phyloP scores from a whole-genome alignment of 164 flowering plant species.

The Annona squamosa region DNA sequence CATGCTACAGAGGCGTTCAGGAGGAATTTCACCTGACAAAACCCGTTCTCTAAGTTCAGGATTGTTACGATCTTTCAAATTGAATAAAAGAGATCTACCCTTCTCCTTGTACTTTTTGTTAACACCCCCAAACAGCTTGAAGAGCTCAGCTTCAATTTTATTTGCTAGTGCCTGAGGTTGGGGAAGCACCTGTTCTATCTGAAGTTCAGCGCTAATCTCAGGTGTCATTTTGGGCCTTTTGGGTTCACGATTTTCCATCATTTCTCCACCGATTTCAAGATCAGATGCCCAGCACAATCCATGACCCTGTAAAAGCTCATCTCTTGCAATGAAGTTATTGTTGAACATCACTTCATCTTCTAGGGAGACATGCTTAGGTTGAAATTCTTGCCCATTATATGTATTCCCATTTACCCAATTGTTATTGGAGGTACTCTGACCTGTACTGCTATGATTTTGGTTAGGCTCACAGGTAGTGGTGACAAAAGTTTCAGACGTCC shows the following conservation, averaged over 20 bases:
- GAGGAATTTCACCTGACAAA: slow-evolving; percentile 74
- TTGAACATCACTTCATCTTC: slow-evolving; percentile 53
- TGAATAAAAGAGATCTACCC: slow-evolving; percentile 89
- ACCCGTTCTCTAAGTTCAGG: slow-evolving; percentile 92
- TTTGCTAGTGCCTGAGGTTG: slow-evolving; percentile 53
- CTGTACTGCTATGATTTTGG: slow-evolving; percentile 13
- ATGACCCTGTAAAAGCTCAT: slow-evolving; percentile 89
- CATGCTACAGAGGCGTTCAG: slow-evolving; percentile 84
- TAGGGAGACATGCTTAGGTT: slow-evolving; percentile 29
- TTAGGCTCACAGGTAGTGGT: slow-evolving; percentile 14
- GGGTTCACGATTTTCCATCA: slow-evolving; percentile 19
- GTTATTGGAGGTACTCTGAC: slow-evolving; percentile 13
- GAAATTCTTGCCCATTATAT: slow-evolving; percentile 35
- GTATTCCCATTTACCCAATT: slow-evolving; percentile 10
- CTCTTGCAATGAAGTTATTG: slow-evolving; percentile 58
- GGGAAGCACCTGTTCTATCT: slow-evolving; percentile 5
- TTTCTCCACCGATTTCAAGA: slow-evolving; percentile 26
- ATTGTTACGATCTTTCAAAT: slow-evolving; percentile 84
- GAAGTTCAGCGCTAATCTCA: slow-evolving; percentile 11
- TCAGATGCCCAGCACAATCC: slow-evolving; percentile 87
- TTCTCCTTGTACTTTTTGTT: slow-evolving; percentile 96
- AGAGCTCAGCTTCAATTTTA: slow-evolving; percentile 79
- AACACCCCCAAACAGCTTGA: slow-evolving; percentile 88
- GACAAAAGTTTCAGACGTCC: slow-evolving; percentile 8
- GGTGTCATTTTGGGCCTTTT: slow-evolving; percentile 24